Evolutionary conservation across 164 flowering plant genomes (phyloP), one percentile per base, ranked within the genome.

Genomic region (Litsea cubeba): DNA sequence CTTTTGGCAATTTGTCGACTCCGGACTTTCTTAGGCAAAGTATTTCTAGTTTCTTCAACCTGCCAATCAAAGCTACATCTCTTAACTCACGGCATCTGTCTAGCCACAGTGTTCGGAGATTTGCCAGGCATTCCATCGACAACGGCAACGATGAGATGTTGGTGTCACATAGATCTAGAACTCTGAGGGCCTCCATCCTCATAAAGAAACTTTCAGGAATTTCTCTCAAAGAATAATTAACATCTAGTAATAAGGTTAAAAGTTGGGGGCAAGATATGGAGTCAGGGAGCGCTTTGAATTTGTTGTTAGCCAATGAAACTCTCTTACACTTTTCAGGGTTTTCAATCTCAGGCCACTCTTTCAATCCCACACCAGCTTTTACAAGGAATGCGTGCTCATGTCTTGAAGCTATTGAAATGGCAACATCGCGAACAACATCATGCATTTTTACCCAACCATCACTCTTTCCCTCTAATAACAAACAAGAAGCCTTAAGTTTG

Each of bases 401-500:
- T 4, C 62, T 24, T 20, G 77, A 78, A 46, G 77, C 62, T 20
- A 78, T 78, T 3, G 14, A 28, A 30, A 71, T 10, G 26, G 75
- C 77, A 2, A 60, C 70, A 50, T 75, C 72, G 14, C 75, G 63
- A 12, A 75, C 72, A 26, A 71, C 72, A 78, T 75, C 81, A 28
- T 78, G 77, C 75, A 78, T 67, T 63, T 46, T 72, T 4, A 71
- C 69, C 50, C 1, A n/a, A 1, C 22, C 32, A 0, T 68, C 60
- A 1, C 18, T 4, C 15, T 71, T 65, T 20, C 72, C 71, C 1
- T 72, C 77, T 68, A 78, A 32, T 60, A 78, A 72, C 75, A 78
- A 62, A 24, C 69, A n/a, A 50, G 75, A 75, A 46, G 71, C 49
- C 65, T 78, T 78, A 3, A 78, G 72, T 10, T 62, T 46, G 62